Percentiles rank a stretch among this genome's conserved stretches.
Evolutionary conservation across 495 filamentous ascomycete genomes (phyloP).

Genomic region (Annulohypoxylon maeteangense): DNA sequence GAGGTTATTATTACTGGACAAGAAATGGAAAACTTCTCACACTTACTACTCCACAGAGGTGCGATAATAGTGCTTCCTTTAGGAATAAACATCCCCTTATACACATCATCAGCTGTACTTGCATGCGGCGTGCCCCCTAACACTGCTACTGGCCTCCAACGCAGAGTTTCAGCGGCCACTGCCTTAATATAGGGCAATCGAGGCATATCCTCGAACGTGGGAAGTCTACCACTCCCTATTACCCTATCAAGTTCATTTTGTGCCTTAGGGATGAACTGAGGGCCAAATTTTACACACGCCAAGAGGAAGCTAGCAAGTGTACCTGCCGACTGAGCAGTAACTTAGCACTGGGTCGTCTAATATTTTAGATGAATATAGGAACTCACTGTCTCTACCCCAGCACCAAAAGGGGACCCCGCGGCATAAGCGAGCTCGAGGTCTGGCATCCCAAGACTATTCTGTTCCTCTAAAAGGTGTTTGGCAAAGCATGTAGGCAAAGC

Average conservation of each 20-base stretch:
- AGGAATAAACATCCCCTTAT: conserved; percentile 63
- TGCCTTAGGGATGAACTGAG: conserved; percentile 56
- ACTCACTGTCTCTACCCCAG: conserved; percentile 71
- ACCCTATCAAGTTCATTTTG: conserved; percentile 67
- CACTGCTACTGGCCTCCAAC: conserved; percentile 63
- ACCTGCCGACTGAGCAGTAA: conserved; percentile 51
- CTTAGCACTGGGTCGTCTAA: conserved; percentile 53
- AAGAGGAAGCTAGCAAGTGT: conserved; percentile 66
- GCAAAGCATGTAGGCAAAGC: conserved; percentile 60
- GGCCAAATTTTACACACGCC: conserved; percentile 64
- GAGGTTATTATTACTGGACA: conserved; percentile 21
- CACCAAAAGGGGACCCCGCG: conserved; percentile 69
- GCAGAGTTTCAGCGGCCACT: conserved; percentile 62
- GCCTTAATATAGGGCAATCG: conserved; percentile 59
- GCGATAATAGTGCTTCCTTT: conserved; percentile 65
- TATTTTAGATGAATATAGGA: conserved; percentile 40
- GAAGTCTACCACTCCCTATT: conserved; percentile 61
- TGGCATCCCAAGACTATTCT: conserved; percentile 56
- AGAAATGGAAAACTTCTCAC: conserved; percentile 24
- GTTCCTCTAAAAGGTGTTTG: conserved; percentile 60
- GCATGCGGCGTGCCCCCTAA: conserved; percentile 68
- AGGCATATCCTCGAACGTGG: conserved; percentile 58
- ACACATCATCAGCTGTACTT: conserved; percentile 65
- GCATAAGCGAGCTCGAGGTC: conserved; percentile 68
- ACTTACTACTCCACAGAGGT: conserved; percentile 59